phyloP scores from a whole-genome alignment of 1,139 yeast species.

The Kluyveromyces sp. region DNA sequence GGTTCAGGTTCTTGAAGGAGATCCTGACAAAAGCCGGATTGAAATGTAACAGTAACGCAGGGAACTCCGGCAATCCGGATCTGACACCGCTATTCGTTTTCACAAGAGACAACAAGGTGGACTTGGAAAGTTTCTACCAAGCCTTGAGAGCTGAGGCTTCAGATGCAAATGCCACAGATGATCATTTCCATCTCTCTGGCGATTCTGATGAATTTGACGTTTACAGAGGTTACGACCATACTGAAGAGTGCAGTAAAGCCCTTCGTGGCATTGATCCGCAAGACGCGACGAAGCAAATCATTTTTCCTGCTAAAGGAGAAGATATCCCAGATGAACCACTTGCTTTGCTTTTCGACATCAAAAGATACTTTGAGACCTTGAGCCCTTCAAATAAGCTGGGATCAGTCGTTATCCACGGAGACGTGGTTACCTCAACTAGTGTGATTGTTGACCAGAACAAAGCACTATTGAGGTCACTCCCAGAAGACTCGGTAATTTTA shows the following conservation, averaged over 20 bases:
- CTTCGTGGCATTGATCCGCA: constrained; percentile 43
- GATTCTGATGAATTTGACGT: constrained; percentile 32
- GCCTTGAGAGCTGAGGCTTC: constrained; percentile 14
- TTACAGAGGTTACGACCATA: constrained; percentile 19
- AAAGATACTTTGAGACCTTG: constrained; percentile 46
- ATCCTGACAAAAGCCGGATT: constrained; percentile 58
- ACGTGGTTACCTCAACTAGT: constrained; percentile 84
- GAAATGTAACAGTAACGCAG: constrained; percentile 47
- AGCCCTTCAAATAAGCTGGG: constrained; percentile 47
- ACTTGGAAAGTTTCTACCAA: constrained; percentile 13
- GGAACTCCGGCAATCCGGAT: constrained; percentile 49
- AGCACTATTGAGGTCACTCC: constrained; percentile 39
- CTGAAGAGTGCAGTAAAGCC: constrained; percentile 32
- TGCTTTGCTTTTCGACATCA: constrained; percentile 70
- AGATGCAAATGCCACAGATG: constrained; percentile 10
- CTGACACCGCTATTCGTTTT: constrained; percentile 48
- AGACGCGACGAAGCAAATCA: constrained; percentile 47
- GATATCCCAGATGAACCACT: constrained; percentile 13
- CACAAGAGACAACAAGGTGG: constrained; percentile 39
- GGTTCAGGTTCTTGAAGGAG: constrained; percentile 51
- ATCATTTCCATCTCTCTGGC: constrained; percentile 16
- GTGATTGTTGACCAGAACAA: constrained; percentile 71
- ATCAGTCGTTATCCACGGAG: constrained; percentile 63
- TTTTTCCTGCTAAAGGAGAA: constrained; percentile 31
- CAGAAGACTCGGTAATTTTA: constrained; percentile 25